These are phyloP conservation scores for Fagopyrum tataricum DNA, from an alignment of 148 eudicot species.

Conservation along the genomic window DNA sequence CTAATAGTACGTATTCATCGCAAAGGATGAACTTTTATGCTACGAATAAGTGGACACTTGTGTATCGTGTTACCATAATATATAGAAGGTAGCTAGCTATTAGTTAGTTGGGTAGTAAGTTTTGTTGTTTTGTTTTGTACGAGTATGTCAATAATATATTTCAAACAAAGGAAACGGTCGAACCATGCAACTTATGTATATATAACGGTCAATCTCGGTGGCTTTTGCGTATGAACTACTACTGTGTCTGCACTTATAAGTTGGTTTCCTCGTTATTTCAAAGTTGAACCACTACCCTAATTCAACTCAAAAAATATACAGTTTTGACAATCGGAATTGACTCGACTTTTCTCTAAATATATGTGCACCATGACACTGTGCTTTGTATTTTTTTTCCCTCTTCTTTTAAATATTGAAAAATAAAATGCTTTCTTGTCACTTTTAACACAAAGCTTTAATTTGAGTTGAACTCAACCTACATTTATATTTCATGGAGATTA, in stretches of 20 bases:
- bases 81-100: no score
- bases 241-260: neutral
- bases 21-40: neutral
- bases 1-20: neutral
- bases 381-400: neutral
- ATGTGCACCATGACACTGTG: neutral
- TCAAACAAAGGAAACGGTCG: neutral
- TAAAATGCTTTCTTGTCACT: no score
- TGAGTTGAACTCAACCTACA: no score
- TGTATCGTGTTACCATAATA: no score
- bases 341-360: no score
- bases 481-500: no score
- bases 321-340: no score
- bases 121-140: neutral
- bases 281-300: neutral
- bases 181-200: no score
- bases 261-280: neutral
- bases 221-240: neutral
- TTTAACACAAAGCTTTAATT: no score
- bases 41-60: neutral
- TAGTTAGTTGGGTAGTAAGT: no score
- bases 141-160: neutral
- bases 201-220: neutral
- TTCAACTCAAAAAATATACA: neutral
- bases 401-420: no score